A percentile compares a stretch with the other conserved stretches of the same genome.
Conservation (phyloP, 306 rosid species). For the Lupinus albus region DNA sequence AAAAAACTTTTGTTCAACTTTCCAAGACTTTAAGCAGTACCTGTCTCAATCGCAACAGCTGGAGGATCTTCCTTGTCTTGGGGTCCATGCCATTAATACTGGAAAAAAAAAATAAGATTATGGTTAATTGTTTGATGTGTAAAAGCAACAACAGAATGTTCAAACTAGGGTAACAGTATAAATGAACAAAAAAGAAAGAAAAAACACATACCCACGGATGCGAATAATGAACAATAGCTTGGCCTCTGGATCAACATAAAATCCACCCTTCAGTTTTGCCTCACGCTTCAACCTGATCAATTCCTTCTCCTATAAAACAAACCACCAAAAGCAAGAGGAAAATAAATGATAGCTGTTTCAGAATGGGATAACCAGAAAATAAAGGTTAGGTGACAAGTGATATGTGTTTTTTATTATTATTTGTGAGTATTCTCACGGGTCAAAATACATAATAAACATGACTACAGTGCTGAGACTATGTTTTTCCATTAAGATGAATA, state of each 20-base stretch:
- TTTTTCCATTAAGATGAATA: too few relatives aligned
- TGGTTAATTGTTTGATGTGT: neutral
- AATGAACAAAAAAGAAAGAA: neutral
- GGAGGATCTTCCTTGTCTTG: slow-evolving; percentile 73
- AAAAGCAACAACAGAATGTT: neutral
- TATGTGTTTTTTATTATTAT: too few relatives aligned
- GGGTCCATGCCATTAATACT: slow-evolving; percentile 95
- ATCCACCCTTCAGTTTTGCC: slow-evolving; percentile 90
- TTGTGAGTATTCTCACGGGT: too few relatives aligned
- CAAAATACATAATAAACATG: too few relatives aligned
- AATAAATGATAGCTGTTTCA: neutral
- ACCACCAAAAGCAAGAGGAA: neutral
- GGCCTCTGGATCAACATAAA: slow-evolving; percentile 91
- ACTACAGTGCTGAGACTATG: too few relatives aligned
- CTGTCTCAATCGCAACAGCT: slow-evolving; percentile 91
- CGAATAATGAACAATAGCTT: slow-evolving; percentile 80
- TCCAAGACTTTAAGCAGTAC: slow-evolving; percentile 32
- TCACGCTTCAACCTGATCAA: slow-evolving; percentile 77
- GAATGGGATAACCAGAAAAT: neutral
- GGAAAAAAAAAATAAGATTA: slow-evolving; percentile 24
- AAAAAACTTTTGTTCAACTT: neutral
- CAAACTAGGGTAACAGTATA: neutral
- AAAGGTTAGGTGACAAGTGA: too few relatives aligned
- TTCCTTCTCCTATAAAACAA: slow-evolving; percentile 55
- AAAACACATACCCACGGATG: slow-evolving; percentile 74